Conservation (phyloP, 176 grass and related monocot species). For the Triticum timopheevii region DNA sequence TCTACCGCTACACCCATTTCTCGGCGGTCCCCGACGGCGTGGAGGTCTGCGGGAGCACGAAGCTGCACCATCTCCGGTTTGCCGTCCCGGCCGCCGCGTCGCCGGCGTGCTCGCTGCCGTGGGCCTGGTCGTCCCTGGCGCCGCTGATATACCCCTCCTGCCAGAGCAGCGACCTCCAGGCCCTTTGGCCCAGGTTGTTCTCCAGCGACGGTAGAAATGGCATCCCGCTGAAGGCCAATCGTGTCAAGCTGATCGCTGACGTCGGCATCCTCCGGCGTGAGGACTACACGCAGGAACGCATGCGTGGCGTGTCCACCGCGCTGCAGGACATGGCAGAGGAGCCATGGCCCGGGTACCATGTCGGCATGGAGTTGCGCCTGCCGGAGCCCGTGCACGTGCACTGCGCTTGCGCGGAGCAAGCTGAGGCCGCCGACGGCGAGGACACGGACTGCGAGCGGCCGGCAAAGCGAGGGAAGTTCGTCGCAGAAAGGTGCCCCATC, state of each 20-base stretch:
- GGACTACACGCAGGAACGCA: constrained; percentile 17
- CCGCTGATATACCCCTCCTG: constrained; percentile 10
- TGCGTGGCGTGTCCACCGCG: not conserved
- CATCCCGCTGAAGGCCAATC: not conserved
- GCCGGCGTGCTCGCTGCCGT: not conserved
- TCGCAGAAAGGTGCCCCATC: not conserved
- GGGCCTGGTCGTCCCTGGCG: not conserved
- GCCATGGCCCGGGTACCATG: not conserved
- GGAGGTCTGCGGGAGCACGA: not conserved
- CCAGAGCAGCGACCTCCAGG: not conserved
- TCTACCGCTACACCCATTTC: constrained; percentile 37
- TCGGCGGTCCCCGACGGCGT: not conserved
- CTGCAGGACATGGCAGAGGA: not conserved
- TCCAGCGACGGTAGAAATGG: too few relatives aligned
- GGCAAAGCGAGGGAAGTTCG: not conserved
- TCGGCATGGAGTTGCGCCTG: not conserved
- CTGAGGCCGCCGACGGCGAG: not conserved
- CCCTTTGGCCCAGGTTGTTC: not conserved
- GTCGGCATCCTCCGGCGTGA: constrained; percentile 1
- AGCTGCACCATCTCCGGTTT: constrained; percentile 30
- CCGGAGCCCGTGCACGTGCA: not conserved
- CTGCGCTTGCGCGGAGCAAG: not conserved
- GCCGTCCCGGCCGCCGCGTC: not conserved
- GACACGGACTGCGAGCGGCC: not conserved
- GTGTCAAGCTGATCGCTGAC: constrained; percentile 8